Base-by-base conservation (phyloP, 257 asterid genomes). In the Capsicum baccatum region DNA sequence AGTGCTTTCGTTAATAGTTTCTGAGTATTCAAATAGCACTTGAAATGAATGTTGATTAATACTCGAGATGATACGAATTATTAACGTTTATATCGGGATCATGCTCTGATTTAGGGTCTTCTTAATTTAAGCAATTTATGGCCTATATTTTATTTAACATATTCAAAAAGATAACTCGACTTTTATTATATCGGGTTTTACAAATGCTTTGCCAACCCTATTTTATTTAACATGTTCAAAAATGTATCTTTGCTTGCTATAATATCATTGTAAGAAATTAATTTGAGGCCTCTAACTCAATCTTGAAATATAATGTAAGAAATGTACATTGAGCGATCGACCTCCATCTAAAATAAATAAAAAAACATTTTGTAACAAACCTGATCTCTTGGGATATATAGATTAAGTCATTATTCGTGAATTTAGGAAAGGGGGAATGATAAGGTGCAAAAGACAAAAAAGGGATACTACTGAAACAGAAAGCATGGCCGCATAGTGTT, bases 371-470 rank as follows among this genome's bases (percentile, higher is more conserved):
- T 50, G 16, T 39, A 39, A 39, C 44, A 73, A 48, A 6, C 13
- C 60, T 50, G 60, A 74, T 74, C n/a, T 44, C 58, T 47, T 71
- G 79, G 17, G 58, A 47, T 71, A 47, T 42, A 71, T 42, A 50
- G 33, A 26, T 26, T 50, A 50, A 13, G 62, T 74, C 44, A 74
- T 55, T 12, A 50, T 50, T 63, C 19, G 21, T 74, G 21, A 52
- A 21, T 74, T 21, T 74, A 5, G 8, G 83, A 78, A 82, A 84
- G 52, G 37, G 78, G 16, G 47, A 14, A 82, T 50, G 35, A 58
- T 44, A 55, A 67, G 39, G 79, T 48, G 60, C 73, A 87, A 82
- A 84, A 80, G 88, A 91, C 90, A 84, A 86, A 52, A 80, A 71
- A 11, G 3, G 81, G 37, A 86, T 64, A 44, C 48, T 44, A 81